phyloP scores from a whole-genome alignment of 192 early-diverging fungal genomes.

The Backusella mclennaniae region DNA sequence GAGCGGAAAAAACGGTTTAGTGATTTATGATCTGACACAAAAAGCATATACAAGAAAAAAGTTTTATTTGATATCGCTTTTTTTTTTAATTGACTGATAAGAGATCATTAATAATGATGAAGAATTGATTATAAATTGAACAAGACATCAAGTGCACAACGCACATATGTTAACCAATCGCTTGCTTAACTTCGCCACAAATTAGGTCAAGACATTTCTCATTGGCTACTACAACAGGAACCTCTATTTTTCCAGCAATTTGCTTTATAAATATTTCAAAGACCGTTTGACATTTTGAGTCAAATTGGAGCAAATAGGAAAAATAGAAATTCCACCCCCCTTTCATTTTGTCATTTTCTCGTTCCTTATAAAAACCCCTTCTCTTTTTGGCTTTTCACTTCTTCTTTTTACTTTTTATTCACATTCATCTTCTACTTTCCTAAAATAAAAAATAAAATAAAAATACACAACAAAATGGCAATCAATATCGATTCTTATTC shows the following conservation, averaged over 20 bases:
- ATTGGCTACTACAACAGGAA: background rate
- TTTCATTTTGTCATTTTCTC: background rate
- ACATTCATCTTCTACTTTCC: background rate
- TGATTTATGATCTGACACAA: background rate
- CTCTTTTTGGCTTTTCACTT: background rate
- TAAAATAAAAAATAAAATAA: background rate
- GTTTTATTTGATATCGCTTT: background rate
- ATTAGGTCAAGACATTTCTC: background rate
- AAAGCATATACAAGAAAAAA: background rate
- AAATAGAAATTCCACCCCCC: slow-evolving; percentile 5
- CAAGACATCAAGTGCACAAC: background rate
- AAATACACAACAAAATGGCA: background rate
- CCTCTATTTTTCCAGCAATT: background rate
- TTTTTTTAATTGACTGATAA: background rate
- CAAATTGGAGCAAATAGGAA: background rate
- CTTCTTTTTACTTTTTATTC: background rate
- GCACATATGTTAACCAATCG: background rate
- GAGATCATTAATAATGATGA: background rate
- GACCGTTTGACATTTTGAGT: background rate
- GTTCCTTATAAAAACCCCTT: background rate
- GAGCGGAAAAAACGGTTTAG: background rate
- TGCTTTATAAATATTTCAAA: background rate
- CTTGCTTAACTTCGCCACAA: background rate
- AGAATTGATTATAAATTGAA: background rate
- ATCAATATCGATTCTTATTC: background rate